Percentiles rank a stretch among this genome's conserved stretches.
These are phyloP conservation scores for Aspergillus viridinutans DNA, from an alignment of 2,329 filamentous ascomycete genomes.

Conservation along the genomic window DNA sequence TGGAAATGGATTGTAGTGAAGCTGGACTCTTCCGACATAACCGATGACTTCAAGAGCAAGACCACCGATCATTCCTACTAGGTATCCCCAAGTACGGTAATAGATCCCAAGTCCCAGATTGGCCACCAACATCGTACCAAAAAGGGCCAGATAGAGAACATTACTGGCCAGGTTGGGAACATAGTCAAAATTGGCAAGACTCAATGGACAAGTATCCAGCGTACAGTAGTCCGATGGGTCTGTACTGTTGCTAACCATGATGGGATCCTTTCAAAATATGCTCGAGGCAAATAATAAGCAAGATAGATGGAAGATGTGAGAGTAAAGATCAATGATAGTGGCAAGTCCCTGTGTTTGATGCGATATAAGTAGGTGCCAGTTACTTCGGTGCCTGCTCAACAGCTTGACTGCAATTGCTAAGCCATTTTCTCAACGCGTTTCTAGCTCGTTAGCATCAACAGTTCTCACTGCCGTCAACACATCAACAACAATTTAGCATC, in stretches of 20 bases:
- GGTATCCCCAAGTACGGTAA: slow-evolving; percentile 49
- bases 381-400: background rate
- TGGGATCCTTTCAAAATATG: background rate
- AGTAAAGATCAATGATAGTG: background rate
- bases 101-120: slow-evolving; percentile 40
- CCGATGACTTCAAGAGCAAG: slow-evolving; percentile 56
- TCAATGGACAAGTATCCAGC: slow-evolving; percentile 31
- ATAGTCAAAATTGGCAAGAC: slow-evolving; percentile 49
- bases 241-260: background rate
- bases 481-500: background rate
- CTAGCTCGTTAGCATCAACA: background rate
- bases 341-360: background rate
- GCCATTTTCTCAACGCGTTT: background rate
- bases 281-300: background rate
- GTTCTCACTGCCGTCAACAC: background rate
- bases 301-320: background rate
- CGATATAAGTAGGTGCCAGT: background rate
- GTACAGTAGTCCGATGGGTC: slow-evolving; percentile 24
- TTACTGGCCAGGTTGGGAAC: slow-evolving; percentile 53
- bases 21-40: slow-evolving; percentile 55
- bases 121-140: slow-evolving; percentile 43
- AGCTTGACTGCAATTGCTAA: background rate
- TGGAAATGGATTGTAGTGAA: slow-evolving; percentile 47
- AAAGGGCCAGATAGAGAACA: slow-evolving; percentile 48
- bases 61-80: slow-evolving; percentile 51